phyloP scores from a whole-genome alignment of 2,329 filamentous ascomycete genomes.

The Alternaria ventricosa region DNA sequence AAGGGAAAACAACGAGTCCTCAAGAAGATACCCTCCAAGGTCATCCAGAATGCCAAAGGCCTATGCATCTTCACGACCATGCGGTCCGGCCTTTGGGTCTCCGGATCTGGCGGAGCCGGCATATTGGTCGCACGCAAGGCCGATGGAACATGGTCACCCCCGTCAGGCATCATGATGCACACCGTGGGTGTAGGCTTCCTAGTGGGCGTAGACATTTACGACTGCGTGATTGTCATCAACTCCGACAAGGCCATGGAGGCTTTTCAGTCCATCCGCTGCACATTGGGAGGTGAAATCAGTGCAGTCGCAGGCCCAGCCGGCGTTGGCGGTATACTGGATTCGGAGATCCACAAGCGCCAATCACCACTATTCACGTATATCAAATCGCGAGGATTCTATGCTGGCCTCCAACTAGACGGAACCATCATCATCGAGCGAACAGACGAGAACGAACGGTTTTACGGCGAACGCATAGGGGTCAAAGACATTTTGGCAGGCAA shows the following conservation, averaged over 20 bases:
- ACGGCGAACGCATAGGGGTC: slow-evolving; percentile 69
- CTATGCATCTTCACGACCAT: slow-evolving; percentile 95
- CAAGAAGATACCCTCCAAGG: slow-evolving; percentile 83
- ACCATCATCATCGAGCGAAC: slow-evolving; percentile 84
- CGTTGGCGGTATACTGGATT: slow-evolving; percentile 75
- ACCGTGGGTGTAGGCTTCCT: slow-evolving; percentile 89
- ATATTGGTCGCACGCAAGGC: slow-evolving; percentile 83
- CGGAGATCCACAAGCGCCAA: slow-evolving; percentile 70
- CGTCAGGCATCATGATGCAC: slow-evolving; percentile 88
- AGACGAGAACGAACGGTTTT: slow-evolving; percentile 89
- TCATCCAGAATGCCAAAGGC: slow-evolving; percentile 88
- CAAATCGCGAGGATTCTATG: slow-evolving; percentile 88
- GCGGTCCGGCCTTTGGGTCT: slow-evolving; percentile 90
- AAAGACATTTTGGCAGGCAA: slow-evolving; percentile 69
- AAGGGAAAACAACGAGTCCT: slow-evolving; percentile 69
- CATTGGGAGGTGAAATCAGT: slow-evolving; percentile 80
- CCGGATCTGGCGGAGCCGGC: slow-evolving; percentile 87
- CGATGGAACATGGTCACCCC: slow-evolving; percentile 89
- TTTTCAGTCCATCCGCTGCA: slow-evolving; percentile 80
- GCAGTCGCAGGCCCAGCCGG: slow-evolving; percentile 80
- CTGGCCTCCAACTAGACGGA: slow-evolving; percentile 84
- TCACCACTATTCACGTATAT: slow-evolving; percentile 83
- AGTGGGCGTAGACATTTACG: slow-evolving; percentile 92
- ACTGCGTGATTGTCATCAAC: slow-evolving; percentile 93
- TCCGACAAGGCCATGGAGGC: slow-evolving; percentile 82